Conservation (phyloP, 495 filamentous ascomycete species). For the Neurospora sp. region DNA sequence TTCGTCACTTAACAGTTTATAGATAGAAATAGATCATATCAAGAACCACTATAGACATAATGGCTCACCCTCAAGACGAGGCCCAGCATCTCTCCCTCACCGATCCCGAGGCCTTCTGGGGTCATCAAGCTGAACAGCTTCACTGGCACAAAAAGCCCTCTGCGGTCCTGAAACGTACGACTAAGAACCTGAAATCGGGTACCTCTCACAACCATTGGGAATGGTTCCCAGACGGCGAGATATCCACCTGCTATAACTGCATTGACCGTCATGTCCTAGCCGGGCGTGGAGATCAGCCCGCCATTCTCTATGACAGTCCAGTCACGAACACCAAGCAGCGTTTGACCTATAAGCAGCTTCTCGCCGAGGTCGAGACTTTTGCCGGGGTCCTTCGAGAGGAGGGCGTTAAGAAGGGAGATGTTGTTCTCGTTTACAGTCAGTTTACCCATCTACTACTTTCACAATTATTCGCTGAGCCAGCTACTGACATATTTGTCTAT, state of each 20-base stretch:
- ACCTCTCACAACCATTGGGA: slow-evolving; percentile 51
- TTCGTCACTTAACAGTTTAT: background rate
- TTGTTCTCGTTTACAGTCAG: slow-evolving; percentile 88
- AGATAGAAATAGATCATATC: background rate
- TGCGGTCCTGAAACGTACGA: slow-evolving; percentile 28
- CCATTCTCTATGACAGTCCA: slow-evolving; percentile 82
- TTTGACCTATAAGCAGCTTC: slow-evolving; percentile 62
- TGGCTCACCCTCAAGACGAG: slow-evolving; percentile 38
- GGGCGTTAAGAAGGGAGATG: slow-evolving; percentile 76
- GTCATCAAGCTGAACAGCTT: slow-evolving; percentile 58
- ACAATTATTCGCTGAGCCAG: background rate
- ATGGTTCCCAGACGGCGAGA: slow-evolving; percentile 80
- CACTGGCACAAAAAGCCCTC: slow-evolving; percentile 70
- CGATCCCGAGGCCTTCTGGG: slow-evolving; percentile 67
- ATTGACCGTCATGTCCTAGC: slow-evolving; percentile 75
- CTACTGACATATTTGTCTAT: slow-evolving; percentile 1
- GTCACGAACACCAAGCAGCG: slow-evolving; percentile 65
- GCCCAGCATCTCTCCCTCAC: slow-evolving; percentile 43
- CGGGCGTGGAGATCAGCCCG: slow-evolving; percentile 59
- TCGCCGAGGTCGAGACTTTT: slow-evolving; percentile 73
- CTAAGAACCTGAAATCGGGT: slow-evolving; percentile 31
- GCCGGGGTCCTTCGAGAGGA: slow-evolving; percentile 76
- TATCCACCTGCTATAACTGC: slow-evolving; percentile 86
- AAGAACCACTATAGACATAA: background rate
- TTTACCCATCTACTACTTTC: background rate